Percentiles rank a stretch among this genome's conserved stretches.
Conservation (phyloP, 208 protist species). For the Polymyxa betae region DNA sequence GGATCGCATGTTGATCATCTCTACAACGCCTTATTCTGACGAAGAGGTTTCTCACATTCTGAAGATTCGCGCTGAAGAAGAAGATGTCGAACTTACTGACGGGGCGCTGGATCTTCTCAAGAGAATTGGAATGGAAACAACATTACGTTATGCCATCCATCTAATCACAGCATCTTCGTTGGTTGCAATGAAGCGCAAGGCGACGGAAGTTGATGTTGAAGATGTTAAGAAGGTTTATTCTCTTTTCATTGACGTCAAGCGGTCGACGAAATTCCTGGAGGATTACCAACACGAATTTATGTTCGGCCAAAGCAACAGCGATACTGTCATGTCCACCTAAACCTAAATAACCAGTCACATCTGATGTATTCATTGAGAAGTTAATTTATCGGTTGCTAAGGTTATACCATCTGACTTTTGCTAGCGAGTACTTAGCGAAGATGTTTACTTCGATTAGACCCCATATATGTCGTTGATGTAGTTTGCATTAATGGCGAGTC, state of each 20-base stretch:
- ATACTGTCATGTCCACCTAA: too few relatives aligned
- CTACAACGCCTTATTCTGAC: conserved; percentile 91
- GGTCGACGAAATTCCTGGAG: conserved; percentile 84
- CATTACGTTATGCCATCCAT: conserved; percentile 95
- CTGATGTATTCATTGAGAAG: too few relatives aligned
- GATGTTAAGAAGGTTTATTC: conserved; percentile 88
- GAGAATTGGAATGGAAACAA: conserved; percentile 86
- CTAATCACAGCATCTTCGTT: conserved; percentile 88
- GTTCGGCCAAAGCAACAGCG: too few relatives aligned
- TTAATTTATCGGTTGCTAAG: too few relatives aligned
- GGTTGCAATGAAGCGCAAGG: not conserved
- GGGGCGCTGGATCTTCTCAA: conserved; percentile 85
- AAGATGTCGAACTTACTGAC: conserved; percentile 65
- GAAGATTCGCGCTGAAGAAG: conserved; percentile 59
- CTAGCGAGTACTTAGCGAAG: too few relatives aligned
- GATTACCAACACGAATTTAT: too few relatives aligned
- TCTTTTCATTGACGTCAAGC: conserved; percentile 97
- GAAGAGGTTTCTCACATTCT: conserved; percentile 90
- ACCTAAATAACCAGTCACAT: too few relatives aligned
- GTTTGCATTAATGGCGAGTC: too few relatives aligned
- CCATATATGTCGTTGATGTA: too few relatives aligned
- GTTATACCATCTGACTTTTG: too few relatives aligned
- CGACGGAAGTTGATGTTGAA: not conserved
- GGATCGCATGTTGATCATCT: conserved; percentile 98
- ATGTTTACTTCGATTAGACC: too few relatives aligned